A percentile compares a stretch with the other conserved stretches of the same genome.
Evolutionary conservation across 2,329 filamentous ascomycete species (phyloP).

Genomic region (Mycogone perniciosa): DNA sequence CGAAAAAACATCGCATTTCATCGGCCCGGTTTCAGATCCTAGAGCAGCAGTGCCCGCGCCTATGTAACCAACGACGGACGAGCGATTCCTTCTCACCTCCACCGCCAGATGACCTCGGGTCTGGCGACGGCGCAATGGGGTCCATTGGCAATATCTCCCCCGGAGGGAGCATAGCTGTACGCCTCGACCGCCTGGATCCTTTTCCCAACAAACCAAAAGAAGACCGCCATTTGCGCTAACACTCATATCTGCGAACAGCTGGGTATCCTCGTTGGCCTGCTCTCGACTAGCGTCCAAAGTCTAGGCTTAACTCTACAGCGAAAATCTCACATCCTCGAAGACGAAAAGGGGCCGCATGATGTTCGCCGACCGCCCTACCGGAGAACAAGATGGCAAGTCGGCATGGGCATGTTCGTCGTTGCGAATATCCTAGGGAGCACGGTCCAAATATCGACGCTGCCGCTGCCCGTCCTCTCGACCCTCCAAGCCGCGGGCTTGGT

Average conservation of each 20-base stretch:
- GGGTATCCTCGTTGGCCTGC: constrained; percentile 84
- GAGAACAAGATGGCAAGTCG: constrained; percentile 88
- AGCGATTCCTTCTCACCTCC: constrained; percentile 10
- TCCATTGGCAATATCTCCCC: constrained; percentile 70
- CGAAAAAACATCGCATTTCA: too few species aligned
- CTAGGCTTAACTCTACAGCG: constrained; percentile 92
- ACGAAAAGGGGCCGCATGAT: constrained; percentile 79
- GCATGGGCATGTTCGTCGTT: constrained; percentile 95
- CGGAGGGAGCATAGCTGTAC: constrained; percentile 68
- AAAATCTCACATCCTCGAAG: constrained; percentile 96
- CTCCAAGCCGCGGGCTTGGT: constrained; percentile 93
- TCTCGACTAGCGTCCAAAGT: constrained; percentile 93
- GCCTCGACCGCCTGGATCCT: constrained; percentile 24
- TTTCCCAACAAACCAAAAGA: neutral
- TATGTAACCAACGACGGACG: constrained; percentile 19
- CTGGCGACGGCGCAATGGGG: constrained; percentile 53
- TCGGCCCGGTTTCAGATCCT: neutral
- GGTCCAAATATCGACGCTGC: constrained; percentile 94
- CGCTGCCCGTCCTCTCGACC: constrained; percentile 88
- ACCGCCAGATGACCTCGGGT: constrained; percentile 42
- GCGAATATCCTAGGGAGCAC: constrained; percentile 92
- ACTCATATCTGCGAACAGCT: constrained; percentile 47
- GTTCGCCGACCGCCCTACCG: constrained; percentile 80
- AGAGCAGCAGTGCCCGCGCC: constrained; percentile 5
- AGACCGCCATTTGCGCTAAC: constrained; percentile 17